Conservation (phyloP, 768 basidiomycete species). For the Nevesoporus exiguus region DNA sequence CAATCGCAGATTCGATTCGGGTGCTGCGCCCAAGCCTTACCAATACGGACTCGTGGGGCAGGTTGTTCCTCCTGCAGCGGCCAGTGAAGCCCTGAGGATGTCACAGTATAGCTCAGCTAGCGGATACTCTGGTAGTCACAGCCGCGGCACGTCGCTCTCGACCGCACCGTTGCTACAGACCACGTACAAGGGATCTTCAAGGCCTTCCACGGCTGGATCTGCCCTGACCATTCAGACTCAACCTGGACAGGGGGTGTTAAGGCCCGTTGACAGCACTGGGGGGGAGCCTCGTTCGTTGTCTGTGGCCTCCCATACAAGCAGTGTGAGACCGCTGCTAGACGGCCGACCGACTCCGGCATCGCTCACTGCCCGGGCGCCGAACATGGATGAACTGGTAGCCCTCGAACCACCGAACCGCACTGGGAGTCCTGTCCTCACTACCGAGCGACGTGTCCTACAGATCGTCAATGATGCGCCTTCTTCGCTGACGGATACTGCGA, state of each 20-base stretch:
- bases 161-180: conserved; percentile 23
- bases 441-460: conserved; percentile 28
- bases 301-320: conserved; percentile 17
- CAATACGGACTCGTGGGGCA: conserved; percentile 62
- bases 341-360: conserved; percentile 1
- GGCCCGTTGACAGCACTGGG: conserved; percentile 2
- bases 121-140: conserved; percentile 21
- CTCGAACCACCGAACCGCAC: conserved; percentile 17
- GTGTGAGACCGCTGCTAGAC: conserved; percentile 6
- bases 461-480: conserved; percentile 24
- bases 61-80: conserved; percentile 27
- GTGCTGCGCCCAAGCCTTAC: conserved; percentile 51
- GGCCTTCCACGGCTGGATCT: conserved; percentile 46
- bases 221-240: conserved; percentile 31
- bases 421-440: conserved; percentile 19
- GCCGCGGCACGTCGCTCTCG: conserved; percentile 26
- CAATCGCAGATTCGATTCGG: conserved; percentile 29
- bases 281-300: conserved; percentile 21
- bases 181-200: conserved; percentile 23
- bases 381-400: conserved; percentile 19
- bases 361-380: conserved; percentile 13
- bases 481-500: conserved; percentile 17
- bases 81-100: conserved; percentile 31
- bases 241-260: conserved; percentile 5
- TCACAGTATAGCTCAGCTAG: conserved; percentile 28